Conservation (phyloP, 2,329 filamentous ascomycete species). For the Penicillium sp. region DNA sequence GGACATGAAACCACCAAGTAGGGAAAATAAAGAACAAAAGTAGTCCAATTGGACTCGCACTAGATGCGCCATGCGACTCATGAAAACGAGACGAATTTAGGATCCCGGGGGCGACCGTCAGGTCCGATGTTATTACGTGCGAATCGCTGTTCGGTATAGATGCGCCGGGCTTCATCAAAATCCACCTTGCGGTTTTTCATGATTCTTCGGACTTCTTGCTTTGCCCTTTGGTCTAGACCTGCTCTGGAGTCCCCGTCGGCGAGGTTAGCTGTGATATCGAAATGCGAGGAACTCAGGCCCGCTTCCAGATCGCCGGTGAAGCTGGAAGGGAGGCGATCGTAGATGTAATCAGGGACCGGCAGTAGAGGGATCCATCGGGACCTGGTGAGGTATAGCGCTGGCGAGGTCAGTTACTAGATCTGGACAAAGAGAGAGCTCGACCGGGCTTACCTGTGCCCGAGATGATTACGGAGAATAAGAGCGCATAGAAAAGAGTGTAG, state of each 20-base stretch:
- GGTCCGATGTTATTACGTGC: constrained; percentile 82
- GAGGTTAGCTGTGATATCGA: constrained; percentile 80
- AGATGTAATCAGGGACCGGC: constrained; percentile 66
- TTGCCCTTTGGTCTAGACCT: constrained; percentile 77
- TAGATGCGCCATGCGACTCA: constrained; percentile 36
- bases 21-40: neutral
- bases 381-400: constrained; percentile 78
- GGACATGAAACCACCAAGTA: neutral
- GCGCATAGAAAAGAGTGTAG: constrained; percentile 72
- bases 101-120: constrained; percentile 84
- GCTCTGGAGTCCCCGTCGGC: constrained; percentile 73
- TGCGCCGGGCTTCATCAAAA: constrained; percentile 87
- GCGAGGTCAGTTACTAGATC: constrained; percentile 1
- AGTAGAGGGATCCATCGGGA: constrained; percentile 71
- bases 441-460: constrained; percentile 62
- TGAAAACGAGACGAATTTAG: constrained; percentile 93
- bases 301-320: constrained; percentile 86
- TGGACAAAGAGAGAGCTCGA: constrained; percentile 1
- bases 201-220: constrained; percentile 79
- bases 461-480: constrained; percentile 70
- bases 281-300: constrained; percentile 77
- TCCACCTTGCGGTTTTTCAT: constrained; percentile 82
- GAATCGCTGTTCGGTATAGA: constrained; percentile 84
- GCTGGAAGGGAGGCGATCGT: constrained; percentile 71
- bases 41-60: neutral